These are phyloP conservation scores for Chrysosphaeria jannelii DNA, from an alignment of 2,329 filamentous ascomycete species.

Conservation along the genomic window DNA sequence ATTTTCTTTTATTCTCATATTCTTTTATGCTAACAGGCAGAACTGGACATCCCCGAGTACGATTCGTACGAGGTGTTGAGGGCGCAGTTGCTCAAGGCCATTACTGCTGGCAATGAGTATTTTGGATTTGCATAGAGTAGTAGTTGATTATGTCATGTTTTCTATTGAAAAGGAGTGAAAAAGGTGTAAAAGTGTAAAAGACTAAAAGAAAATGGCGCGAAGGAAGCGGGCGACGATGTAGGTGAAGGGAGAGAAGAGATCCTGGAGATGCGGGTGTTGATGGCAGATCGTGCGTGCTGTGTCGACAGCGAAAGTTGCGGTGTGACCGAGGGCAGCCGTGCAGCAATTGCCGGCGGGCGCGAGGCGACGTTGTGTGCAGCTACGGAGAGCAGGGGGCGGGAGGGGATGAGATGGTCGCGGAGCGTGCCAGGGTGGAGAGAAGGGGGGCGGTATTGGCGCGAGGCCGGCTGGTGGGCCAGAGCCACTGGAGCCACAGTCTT, in stretches of 20 bases:
- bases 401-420: too few species aligned
- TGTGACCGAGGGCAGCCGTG: slow-evolving; percentile 13
- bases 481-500: slow-evolving; percentile 17
- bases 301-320: slow-evolving; percentile 13
- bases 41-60: slow-evolving; percentile 94
- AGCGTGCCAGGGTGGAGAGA: too few species aligned
- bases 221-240: too few species aligned
- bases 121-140: slow-evolving; percentile 70
- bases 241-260: too few species aligned
- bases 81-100: slow-evolving; percentile 71
- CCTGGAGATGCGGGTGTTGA: too few species aligned
- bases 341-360: slow-evolving; percentile 11
- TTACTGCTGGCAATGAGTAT: slow-evolving; percentile 90
- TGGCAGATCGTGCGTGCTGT: slow-evolving; percentile 7
- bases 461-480: slow-evolving; percentile 26
- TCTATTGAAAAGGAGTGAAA: not conserved
- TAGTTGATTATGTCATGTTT: too few species aligned
- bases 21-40: too few species aligned
- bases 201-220: too few species aligned
- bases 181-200: slow-evolving; percentile 1
- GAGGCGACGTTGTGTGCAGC: slow-evolving; percentile 2
- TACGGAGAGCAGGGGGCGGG: slow-evolving; percentile 3
- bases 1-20: not conserved
- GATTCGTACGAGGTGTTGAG: slow-evolving; percentile 81
- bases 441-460: too few species aligned